Evolutionary conservation across 163 green algal genomes (phyloP).

Genomic region (Coccomyxa subellipsoidea): DNA sequence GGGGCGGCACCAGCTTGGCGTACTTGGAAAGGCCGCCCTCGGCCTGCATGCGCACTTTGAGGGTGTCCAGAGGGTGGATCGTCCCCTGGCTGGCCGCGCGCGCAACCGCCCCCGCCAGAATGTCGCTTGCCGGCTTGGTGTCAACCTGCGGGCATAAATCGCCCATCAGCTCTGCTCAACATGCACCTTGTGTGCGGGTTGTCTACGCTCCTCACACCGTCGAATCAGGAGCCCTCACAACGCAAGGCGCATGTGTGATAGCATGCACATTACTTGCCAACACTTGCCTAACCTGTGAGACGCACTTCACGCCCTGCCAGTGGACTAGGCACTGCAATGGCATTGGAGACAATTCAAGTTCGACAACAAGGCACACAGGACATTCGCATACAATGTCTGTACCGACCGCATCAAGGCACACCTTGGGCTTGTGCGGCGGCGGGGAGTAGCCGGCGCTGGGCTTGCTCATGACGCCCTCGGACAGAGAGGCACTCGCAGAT

Average conservation of each 20-base stretch:
- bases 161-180: background rate
- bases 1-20: conserved; percentile 58
- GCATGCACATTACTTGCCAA: too few relatives aligned
- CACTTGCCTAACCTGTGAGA: too few relatives aligned
- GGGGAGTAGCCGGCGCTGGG: background rate
- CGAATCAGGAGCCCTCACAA: too few relatives aligned
- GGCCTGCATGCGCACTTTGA: conserved; percentile 84
- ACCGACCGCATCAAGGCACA: background rate
- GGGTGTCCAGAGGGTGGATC: conserved; percentile 95
- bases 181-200: too few relatives aligned
- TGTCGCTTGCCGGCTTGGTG: conserved; percentile 78
- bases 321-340: too few relatives aligned
- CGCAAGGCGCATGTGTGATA: too few relatives aligned
- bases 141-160: conserved; percentile 24
- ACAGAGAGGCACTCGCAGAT: conserved; percentile 14
- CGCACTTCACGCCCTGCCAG: too few relatives aligned
- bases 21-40: conserved; percentile 58
- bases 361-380: too few relatives aligned
- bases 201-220: too few relatives aligned
- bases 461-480: conserved; percentile 14
- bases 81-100: conserved; percentile 81
- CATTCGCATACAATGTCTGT: background rate
- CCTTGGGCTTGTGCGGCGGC: conserved; percentile 25
- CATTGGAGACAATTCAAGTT: too few relatives aligned
- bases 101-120: conserved; percentile 83